Conservation (phyloP, 1,284 basidiomycete genomes). For the Austroboletus novae-zelandiae region DNA sequence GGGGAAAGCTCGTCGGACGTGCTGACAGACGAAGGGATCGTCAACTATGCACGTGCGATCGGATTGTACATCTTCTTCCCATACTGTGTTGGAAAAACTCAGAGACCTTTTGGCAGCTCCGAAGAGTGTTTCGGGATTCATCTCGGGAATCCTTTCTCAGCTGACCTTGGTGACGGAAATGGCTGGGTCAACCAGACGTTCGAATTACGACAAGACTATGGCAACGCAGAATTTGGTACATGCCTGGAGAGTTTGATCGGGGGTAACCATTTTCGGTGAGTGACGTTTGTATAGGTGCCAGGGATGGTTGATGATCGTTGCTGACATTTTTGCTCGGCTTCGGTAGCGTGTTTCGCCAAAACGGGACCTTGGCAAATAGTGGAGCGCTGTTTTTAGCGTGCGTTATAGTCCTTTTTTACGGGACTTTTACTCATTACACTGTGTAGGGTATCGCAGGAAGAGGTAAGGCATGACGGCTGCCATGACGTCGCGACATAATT, state of each 20-base stretch:
- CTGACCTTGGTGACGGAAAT: conserved; percentile 64
- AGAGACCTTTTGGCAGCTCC: conserved; percentile 41
- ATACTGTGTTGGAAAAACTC: not conserved
- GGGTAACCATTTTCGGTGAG: conserved; percentile 64
- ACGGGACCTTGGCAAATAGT: conserved; percentile 52
- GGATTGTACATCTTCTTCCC: conserved; percentile 47
- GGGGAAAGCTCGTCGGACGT: conserved; percentile 53
- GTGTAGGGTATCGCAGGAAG: conserved; percentile 57
- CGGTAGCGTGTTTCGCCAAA: conserved; percentile 54
- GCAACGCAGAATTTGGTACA: conserved; percentile 46
- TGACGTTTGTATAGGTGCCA: too few species aligned
- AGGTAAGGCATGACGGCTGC: conserved; percentile 33
- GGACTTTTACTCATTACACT: not conserved
- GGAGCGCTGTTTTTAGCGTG: conserved; percentile 67
- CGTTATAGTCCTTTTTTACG: conserved; percentile 19
- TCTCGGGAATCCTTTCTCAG: conserved; percentile 54
- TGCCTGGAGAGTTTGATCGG: conserved; percentile 63
- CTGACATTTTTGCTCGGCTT: too few species aligned
- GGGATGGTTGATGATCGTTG: too few species aligned
- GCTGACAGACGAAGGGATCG: conserved; percentile 52
- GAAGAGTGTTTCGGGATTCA: conserved; percentile 64
- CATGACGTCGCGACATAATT: not conserved
- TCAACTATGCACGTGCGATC: conserved; percentile 60
- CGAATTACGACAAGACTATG: conserved; percentile 63
- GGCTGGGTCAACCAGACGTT: conserved; percentile 47